Evolutionary conservation across 2,329 filamentous ascomycete genomes (phyloP).

Genomic region (Claviceps sp.): DNA sequence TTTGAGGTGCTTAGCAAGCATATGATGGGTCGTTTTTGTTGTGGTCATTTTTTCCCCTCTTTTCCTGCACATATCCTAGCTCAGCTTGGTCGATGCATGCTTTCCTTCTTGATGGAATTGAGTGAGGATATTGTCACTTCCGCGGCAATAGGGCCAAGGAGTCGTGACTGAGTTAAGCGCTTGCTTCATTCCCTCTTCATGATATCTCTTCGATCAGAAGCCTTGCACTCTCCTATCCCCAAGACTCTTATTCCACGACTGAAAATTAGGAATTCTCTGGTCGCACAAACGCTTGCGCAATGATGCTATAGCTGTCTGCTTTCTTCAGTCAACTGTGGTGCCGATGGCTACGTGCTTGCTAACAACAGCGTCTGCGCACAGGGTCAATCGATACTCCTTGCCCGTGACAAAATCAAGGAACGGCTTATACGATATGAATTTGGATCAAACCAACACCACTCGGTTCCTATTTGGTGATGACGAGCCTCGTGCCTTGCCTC

Average conservation of each 20-base stretch:
- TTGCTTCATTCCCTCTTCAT: not conserved
- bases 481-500: constrained; percentile 37
- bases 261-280: not conserved
- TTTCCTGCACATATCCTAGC: too few species aligned
- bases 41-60: not conserved
- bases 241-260: not conserved
- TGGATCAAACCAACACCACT: constrained; percentile 76
- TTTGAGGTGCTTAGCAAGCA: not conserved
- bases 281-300: not conserved
- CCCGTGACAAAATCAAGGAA: constrained; percentile 63
- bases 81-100: not conserved
- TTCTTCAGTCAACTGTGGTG: not conserved
- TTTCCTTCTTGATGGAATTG: not conserved
- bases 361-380: constrained; percentile 23
- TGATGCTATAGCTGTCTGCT: not conserved
- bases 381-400: constrained; percentile 86
- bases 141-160: not conserved
- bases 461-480: constrained; percentile 80
- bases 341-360: not conserved
- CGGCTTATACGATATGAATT: constrained; percentile 51
- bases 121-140: not conserved
- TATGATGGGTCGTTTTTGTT: not conserved
- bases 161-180: not conserved
- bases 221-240: not conserved
- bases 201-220: not conserved